Evolutionary conservation across 2,329 filamentous ascomycete species (phyloP), one percentile per base, ranked within the genome.

Genomic region (Cercospora zeina): DNA sequence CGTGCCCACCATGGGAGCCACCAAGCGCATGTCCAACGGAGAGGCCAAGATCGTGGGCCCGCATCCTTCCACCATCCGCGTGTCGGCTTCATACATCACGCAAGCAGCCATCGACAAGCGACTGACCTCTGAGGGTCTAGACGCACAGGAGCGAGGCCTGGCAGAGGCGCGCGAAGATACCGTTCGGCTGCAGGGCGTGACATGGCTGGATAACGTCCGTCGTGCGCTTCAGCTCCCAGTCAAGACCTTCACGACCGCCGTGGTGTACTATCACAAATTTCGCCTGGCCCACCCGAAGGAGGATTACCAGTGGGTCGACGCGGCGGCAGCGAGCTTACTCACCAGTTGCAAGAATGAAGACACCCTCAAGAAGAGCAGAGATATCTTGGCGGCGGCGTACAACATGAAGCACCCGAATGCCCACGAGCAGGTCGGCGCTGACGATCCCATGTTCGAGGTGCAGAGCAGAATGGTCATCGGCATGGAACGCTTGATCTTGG

Each of bases 321-420:
- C 91, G 1, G 91, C 93, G 0, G 85, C 95, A 6, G 91, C 95
- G 0, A 89, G 91, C 24, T 80, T 99, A 8, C 93, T 97, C 72
- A 90, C 93, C 2, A 93, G 93, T 2, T 97, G 93, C 81, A 99
- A 99, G 79, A 92, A 96, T 50, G 95, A 99, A 77, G 95, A 99
- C 76, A 99, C 95, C 0, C 85, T 97, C 68, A 99, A 99, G 79
- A 97, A 97, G 80, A 96, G 91, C 3, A 87, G 86, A 62, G 95
- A 99, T 66, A 96, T 99, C 64, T 81, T 97, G 14, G 96, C 91
- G 62, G 92, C 93, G 0, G 89, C 91, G 24, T 91, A 93, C 77
- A 97, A 96, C 72, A 79, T 96, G 37, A 95, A 92, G 77, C 84
- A 81, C 77, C 73, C 85, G 71, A 68, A 67, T 9, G 62, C 88